Base-by-base conservation (phyloP, 148 eudicot genomes). In the Camellia granthamiana region DNA sequence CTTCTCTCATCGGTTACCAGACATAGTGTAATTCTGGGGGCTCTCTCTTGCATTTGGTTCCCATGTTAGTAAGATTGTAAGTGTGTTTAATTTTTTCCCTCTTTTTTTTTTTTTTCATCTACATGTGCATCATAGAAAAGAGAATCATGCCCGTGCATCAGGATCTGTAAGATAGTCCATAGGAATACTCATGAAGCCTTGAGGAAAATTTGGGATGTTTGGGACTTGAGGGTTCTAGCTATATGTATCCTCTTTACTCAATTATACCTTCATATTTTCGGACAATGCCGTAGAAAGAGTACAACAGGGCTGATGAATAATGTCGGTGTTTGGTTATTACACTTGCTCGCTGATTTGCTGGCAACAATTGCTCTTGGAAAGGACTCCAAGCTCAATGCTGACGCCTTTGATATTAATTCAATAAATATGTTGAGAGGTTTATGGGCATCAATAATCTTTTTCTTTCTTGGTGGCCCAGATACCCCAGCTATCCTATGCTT, bases 291-390 rank as follows among this genome's bases (percentile, higher is more conserved):
- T 63, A 38, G 62, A 4, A 74, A 56, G 19, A 74, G 18, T 30
- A 74, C 7, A 0, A 13, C 4, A 21, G 9, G 14, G 6, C 9
- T 14, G 23, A 6, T 38, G 63, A 6, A 6, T 23, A 7, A 23
- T 13, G 10, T 15, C 14, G 38, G 7, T 10, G 62, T 41, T 38
- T 74, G 47, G 64, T 74, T 56, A 8, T 47, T 74, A 10, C 41
- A 74, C 47, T 13, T 74, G 16, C 56, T 74, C 8, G n/a, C 77
- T 13, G 77, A 74, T 38, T 74, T 74, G 77, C 6, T 74, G 23
- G 77, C 64, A 74, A 41, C 64, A 13, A 74, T 74, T 30, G 77
- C 64, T 56, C 64, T 74, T 19, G 77, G 77, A 56, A 74, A 74
- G 77, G 63, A 55, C 64, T 74, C 77, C 63, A 74, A 74, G 46